phyloP scores from a whole-genome alignment of 805 yeast genomes.

The Yamadazyma ubonensis region DNA sequence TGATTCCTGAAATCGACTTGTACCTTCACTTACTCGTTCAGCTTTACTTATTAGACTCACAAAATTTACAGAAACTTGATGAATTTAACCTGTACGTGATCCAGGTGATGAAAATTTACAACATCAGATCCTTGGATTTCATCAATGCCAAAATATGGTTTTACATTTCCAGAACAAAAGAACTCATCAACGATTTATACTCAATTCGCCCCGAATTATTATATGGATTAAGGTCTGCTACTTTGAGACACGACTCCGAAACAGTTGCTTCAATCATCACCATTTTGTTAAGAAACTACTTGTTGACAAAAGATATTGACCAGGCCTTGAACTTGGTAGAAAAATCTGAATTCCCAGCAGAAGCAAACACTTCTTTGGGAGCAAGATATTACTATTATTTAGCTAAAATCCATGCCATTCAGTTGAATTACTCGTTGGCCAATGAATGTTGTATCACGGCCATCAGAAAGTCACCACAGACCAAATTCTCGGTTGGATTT shows the following conservation, averaged over 20 bases:
- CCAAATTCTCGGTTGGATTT: slow-evolving; percentile 80
- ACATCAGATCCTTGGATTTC: slow-evolving; percentile 81
- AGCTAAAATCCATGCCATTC: slow-evolving; percentile 88
- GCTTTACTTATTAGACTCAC: slow-evolving; percentile 67
- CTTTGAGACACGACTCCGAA: slow-evolving; percentile 89
- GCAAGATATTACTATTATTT: slow-evolving; percentile 90
- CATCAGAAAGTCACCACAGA: slow-evolving; percentile 93
- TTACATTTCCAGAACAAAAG: slow-evolving; percentile 77
- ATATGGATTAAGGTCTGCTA: slow-evolving; percentile 77
- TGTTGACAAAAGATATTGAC: slow-evolving; percentile 73
- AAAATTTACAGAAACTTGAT: slow-evolving; percentile 48
- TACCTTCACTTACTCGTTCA: slow-evolving; percentile 78
- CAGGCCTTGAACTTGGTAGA: slow-evolving; percentile 88
- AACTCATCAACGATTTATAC: slow-evolving; percentile 51
- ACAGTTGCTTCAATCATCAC: slow-evolving; percentile 87
- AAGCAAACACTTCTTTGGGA: slow-evolving; percentile 80
- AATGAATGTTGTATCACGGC: slow-evolving; percentile 92
- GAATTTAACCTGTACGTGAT: slow-evolving; percentile 54
- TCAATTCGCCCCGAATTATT: slow-evolving; percentile 70
- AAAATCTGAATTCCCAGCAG: slow-evolving; percentile 83
- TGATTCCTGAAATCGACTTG: slow-evolving; percentile 77
- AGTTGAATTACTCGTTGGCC: slow-evolving; percentile 87
- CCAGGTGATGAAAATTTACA: slow-evolving; percentile 58
- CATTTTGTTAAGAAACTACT: slow-evolving; percentile 77
- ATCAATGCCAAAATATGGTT: slow-evolving; percentile 92